Base-by-base conservation (phyloP, 768 basidiomycete genomes). In the Kwoniella bestiolae region DNA sequence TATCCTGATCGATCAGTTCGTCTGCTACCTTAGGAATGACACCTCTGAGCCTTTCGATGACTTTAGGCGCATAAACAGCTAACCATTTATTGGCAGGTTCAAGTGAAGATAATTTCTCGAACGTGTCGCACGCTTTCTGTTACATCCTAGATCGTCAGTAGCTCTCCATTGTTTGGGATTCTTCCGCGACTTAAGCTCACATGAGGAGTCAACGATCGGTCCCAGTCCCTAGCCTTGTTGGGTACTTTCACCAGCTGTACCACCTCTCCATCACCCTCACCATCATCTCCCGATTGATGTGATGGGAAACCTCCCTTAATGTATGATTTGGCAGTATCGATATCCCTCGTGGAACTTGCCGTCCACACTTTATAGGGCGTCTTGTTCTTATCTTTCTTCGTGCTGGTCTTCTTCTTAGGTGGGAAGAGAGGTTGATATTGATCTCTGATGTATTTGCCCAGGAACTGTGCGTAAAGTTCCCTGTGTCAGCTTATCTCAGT, bases 81-180 rank as follows among this genome's bases (percentile, higher is more conserved):
- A 83, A 67, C 81, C 81, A 83, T n/a, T 74, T 50, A 35, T 70
- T 73, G 3, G 80, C 81, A 16, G 80, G 77, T 47, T 70, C 65
- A 14, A 81, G 75, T 14, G 75, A 77, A 12, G 73, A 60, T 53
- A 78, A 66, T 65, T 83, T 83, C 28, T 80, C 73, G 66, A 82
- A 83, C 3, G 78, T 70, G 57, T 77, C 77, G 71, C 82, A 83
- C 18, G 81, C 80, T 74, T 83, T 83, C 74, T 80, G 65, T 16
- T 7, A 11, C 8, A 4, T 21, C 29, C 29, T 23, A 46, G 5
- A 5, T 16, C 21, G 46, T 47, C 18, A 47, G 46, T 21, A 18
- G 5, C 3, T 25, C 23, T 5, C 60, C 57, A 67, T 63, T 31
- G 62, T 3, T 16, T 14, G 9, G 34, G n/a, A 28, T 25, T 6